These are phyloP conservation scores for Cichorium intybus DNA, from an alignment of 140 eudicot genomes.

Conservation along the genomic window DNA sequence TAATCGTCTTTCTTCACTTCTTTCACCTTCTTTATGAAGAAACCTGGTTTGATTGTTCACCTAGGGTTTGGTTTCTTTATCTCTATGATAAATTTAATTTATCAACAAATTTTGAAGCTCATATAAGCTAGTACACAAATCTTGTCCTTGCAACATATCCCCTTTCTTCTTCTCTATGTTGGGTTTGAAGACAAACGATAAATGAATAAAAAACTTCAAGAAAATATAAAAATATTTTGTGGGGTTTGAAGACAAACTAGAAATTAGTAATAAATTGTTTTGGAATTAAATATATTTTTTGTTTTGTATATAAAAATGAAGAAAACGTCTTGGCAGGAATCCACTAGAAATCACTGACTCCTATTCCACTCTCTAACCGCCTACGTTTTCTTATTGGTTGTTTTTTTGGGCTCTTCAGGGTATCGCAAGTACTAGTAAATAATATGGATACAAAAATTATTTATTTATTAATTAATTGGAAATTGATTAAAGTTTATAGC, in stretches of 20 bases:
- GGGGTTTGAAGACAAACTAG: constrained; percentile 25
- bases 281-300: constrained; percentile 10
- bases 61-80: constrained; percentile 25
- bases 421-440: constrained; percentile 19
- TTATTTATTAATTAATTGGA: neutral
- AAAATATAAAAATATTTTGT: constrained; percentile 23
- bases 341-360: constrained; percentile 73
- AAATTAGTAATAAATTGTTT: constrained; percentile 6
- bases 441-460: neutral
- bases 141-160: constrained; percentile 49
- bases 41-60: constrained; percentile 45
- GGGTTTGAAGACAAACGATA: constrained; percentile 31
- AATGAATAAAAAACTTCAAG: constrained; percentile 15
- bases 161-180: constrained; percentile 49
- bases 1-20: constrained; percentile 30
- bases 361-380: constrained; percentile 90
- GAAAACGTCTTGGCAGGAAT: constrained; percentile 70
- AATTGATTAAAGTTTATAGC: neutral
- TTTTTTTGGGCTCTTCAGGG: constrained; percentile 32
- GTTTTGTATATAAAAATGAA: constrained; percentile 7
- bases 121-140: constrained; percentile 42
- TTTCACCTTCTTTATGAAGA: constrained; percentile 45
- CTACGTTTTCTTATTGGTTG: constrained; percentile 75
- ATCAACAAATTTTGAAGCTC: constrained; percentile 36
- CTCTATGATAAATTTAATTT: constrained; percentile 18